Evolutionary conservation across 371 early-diverging fungal species (phyloP).

Genomic region (Fennellomyces sp.): DNA sequence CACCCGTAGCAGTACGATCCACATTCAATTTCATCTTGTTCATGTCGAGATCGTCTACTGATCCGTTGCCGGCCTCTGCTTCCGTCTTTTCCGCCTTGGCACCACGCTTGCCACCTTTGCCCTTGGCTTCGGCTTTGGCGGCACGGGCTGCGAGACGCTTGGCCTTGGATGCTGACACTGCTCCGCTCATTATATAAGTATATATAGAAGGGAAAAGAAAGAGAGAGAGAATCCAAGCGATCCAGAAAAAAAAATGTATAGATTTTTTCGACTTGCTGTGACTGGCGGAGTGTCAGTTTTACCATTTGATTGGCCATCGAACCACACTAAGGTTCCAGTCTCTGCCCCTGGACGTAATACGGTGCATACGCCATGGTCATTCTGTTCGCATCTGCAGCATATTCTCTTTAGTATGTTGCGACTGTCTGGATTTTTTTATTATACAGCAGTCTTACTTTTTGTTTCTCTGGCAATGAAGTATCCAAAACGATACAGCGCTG

Average conservation of each 20-base stretch:
- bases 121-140: constrained; percentile 53
- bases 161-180: constrained; percentile 76
- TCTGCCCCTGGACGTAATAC: too few species aligned
- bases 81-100: constrained; percentile 34
- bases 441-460: too few species aligned
- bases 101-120: constrained; percentile 21
- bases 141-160: constrained; percentile 84
- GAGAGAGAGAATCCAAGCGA: neutral
- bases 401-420: too few species aligned
- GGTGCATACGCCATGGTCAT: too few species aligned
- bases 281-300: too few species aligned
- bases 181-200: constrained; percentile 19
- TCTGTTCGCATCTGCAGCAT: too few species aligned
- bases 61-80: constrained; percentile 31
- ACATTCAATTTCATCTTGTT: constrained; percentile 44
- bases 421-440: too few species aligned
- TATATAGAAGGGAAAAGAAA: constrained; percentile 10
- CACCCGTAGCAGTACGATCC: constrained; percentile 90
- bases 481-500: too few species aligned
- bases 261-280: too few species aligned
- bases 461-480: too few species aligned
- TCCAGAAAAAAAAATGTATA: neutral
- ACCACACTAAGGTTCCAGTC: too few species aligned
- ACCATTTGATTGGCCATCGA: too few species aligned
- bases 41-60: constrained; percentile 28